phyloP scores from a whole-genome alignment of 345 rosid genomes.

The Rhodamnia argentea region DNA sequence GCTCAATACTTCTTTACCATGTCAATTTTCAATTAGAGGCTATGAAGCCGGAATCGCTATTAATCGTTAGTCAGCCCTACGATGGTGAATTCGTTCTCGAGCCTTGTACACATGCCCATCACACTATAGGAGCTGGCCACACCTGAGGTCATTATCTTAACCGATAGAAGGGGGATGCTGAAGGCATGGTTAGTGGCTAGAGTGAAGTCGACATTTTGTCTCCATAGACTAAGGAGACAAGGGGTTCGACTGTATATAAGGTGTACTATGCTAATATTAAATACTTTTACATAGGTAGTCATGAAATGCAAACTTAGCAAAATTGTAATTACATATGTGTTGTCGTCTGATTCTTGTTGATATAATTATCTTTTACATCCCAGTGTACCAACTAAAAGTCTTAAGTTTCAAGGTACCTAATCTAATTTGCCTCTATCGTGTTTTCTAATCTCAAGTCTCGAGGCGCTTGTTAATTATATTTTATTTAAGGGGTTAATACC shows the following conservation, averaged over 20 bases:
- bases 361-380: background rate
- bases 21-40: too few species aligned
- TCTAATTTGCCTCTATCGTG: background rate
- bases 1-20: background rate
- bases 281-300: background rate
- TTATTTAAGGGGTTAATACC: background rate
- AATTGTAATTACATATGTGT: background rate
- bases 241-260: background rate
- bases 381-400: background rate
- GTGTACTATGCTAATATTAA: background rate
- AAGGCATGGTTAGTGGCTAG: background rate
- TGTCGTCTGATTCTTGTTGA: background rate
- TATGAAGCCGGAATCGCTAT: too few species aligned
- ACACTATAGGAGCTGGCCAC: background rate
- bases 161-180: rapidly evolving
- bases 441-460: background rate
- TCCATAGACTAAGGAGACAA: background rate
- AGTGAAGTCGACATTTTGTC: background rate
- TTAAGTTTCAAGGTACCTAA: background rate
- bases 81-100: background rate
- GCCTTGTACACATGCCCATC: background rate
- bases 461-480: background rate
- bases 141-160: background rate
- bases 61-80: too few species aligned
- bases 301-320: background rate